A percentile compares a stretch with the other conserved stretches of the same genome.
phyloP scores from a whole-genome alignment of 108 stramenopile species.

The Nannochloropsis salina region DNA sequence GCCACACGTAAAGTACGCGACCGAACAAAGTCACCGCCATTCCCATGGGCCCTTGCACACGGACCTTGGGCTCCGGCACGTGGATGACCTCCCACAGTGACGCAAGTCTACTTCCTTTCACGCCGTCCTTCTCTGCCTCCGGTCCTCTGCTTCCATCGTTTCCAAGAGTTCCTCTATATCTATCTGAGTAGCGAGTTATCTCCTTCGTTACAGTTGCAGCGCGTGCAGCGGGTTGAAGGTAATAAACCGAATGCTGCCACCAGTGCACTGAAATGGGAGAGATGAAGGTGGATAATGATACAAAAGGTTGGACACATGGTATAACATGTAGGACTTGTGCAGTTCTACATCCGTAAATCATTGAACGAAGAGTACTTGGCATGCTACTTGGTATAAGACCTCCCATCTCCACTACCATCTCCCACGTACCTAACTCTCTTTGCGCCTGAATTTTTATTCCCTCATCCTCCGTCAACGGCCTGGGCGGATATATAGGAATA shows the following conservation, averaged over 20 bases:
- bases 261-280: neutral
- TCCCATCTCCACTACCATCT: neutral
- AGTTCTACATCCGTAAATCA: neutral
- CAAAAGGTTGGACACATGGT: neutral
- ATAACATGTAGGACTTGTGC: neutral
- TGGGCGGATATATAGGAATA: neutral
- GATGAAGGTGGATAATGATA: neutral
- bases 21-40: no score
- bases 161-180: neutral
- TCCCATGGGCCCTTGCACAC: no score
- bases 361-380: neutral
- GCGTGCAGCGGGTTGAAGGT: neutral
- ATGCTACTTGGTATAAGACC: neutral
- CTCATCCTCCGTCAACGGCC: neutral
- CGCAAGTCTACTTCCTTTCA: neutral
- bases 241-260: neutral
- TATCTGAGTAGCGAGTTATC: neutral
- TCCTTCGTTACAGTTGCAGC: neutral
- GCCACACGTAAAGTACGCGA: no score
- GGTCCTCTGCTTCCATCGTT: neutral
- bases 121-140: neutral
- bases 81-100: neutral
- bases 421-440: neutral
- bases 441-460: neutral
- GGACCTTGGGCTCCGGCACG: neutral